A percentile compares a stretch with the other conserved stretches of the same genome.
Evolutionary conservation across 805 yeast genomes (phyloP).

Genomic region (Candida ortonii): DNA sequence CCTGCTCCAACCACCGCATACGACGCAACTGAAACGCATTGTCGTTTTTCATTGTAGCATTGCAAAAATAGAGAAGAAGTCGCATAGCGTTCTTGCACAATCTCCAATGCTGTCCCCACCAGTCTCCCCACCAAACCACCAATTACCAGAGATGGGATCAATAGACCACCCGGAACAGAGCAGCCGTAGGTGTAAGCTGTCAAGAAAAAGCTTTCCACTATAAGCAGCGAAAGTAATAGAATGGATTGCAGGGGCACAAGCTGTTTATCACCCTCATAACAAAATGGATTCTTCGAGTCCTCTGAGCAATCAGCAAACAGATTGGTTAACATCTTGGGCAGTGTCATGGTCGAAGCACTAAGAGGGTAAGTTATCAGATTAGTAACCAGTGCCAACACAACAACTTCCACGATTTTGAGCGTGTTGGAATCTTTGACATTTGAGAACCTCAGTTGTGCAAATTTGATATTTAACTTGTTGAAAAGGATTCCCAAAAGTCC

Average conservation of each 20-base stretch:
- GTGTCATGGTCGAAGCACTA: conserved; percentile 49
- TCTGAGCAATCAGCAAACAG: conserved; percentile 65
- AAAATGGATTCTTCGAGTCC: conserved; percentile 22
- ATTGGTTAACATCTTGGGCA: conserved; percentile 54
- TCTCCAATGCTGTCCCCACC: conserved; percentile 50
- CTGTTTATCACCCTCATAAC: conserved; percentile 18
- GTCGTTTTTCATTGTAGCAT: conserved; percentile 38
- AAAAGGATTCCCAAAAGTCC: conserved; percentile 62
- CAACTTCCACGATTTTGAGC: conserved; percentile 45
- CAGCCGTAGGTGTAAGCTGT: conserved; percentile 69
- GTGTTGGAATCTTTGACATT: conserved; percentile 26
- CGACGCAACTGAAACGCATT: conserved; percentile 78
- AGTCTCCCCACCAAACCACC: conserved; percentile 62
- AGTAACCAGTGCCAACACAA: conserved; percentile 47
- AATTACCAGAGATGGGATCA: conserved; percentile 60
- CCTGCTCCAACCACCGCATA: conserved; percentile 90
- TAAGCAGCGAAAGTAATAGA: conserved; percentile 35
- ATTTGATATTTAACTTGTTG: conserved; percentile 44
- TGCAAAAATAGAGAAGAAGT: conserved; percentile 36
- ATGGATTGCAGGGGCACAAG: conserved; percentile 37
- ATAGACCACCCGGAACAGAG: conserved; percentile 63
- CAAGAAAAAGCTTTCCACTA: conserved; percentile 53
- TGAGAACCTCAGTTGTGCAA: conserved; percentile 35
- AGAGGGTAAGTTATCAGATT: conserved; percentile 55
- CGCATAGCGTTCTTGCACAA: conserved; percentile 40